phyloP scores from a whole-genome alignment of 345 rosid species.

The Eutrema heterophyllum region DNA sequence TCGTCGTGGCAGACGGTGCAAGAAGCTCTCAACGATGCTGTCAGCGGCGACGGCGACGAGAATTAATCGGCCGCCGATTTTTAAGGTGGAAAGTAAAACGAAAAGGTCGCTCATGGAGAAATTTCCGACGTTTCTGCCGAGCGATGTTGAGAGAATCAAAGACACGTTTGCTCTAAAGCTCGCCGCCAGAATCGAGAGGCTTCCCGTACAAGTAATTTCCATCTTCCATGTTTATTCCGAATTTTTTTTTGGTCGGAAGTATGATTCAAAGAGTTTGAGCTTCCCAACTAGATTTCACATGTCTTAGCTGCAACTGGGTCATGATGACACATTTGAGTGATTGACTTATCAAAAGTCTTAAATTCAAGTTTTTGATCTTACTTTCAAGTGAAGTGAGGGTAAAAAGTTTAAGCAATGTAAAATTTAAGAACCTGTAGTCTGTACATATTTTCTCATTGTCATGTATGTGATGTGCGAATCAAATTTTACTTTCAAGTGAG shows the following conservation, averaged over 20 bases:
- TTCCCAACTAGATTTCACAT: neutral
- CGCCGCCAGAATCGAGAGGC: slow-evolving; percentile 61
- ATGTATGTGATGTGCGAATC: too few species aligned
- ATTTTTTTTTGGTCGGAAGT: too few species aligned
- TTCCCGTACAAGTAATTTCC: slow-evolving; percentile 43
- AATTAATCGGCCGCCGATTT: slow-evolving; percentile 6
- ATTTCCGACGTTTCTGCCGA: slow-evolving; percentile 73
- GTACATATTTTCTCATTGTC: too few species aligned
- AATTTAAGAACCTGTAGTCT: neutral
- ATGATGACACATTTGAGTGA: neutral
- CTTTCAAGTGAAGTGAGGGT: neutral
- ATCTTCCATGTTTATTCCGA: neutral
- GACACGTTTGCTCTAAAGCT: slow-evolving; percentile 68
- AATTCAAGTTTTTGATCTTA: neutral
- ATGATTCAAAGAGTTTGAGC: neutral
- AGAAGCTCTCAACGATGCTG: slow-evolving; percentile 3
- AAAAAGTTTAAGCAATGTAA: neutral
- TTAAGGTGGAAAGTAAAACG: neutral
- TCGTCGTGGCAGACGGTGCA: neutral
- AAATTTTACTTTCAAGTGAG: neutral
- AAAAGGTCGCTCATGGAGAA: slow-evolving; percentile 16
- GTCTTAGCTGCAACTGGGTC: neutral
- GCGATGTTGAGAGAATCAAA: slow-evolving; percentile 63
- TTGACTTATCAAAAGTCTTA: neutral
- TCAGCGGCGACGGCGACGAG: slow-evolving; percentile 12